phyloP scores from a whole-genome alignment of 768 basidiomycete species.

The Erythrobasidium yunnanense region DNA sequence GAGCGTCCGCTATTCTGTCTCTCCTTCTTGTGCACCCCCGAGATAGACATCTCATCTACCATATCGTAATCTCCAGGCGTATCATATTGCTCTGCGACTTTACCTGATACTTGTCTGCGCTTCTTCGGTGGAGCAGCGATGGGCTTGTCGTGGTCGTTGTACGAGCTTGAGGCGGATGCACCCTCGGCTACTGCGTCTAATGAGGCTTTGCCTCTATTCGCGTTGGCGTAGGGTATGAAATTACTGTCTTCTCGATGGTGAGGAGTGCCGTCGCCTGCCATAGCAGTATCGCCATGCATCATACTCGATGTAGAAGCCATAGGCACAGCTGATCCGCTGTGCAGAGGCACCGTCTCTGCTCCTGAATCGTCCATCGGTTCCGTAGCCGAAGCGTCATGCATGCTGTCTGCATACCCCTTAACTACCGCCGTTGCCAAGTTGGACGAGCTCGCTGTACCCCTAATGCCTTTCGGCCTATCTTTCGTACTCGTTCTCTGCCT shows the following conservation, averaged over 20 bases:
- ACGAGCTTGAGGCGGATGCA: neutral
- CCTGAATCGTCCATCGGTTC: too few species aligned
- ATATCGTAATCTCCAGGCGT: neutral
- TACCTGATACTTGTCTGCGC: neutral
- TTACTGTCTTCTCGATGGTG: neutral
- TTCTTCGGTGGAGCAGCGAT: neutral
- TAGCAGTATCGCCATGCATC: neutral
- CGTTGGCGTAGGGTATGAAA: conserved; percentile 18
- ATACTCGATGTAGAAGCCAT: neutral
- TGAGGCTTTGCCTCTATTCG: neutral
- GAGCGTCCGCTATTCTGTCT: neutral
- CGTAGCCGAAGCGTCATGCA: too few species aligned
- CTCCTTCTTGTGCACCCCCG: neutral
- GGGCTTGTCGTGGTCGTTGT: neutral
- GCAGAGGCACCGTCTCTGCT: too few species aligned
- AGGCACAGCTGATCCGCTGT: too few species aligned
- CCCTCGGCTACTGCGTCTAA: conserved; percentile 4
- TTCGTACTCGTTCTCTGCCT: neutral
- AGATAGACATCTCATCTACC: neutral
- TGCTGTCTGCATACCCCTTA: too few species aligned
- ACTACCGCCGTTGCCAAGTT: too few species aligned
- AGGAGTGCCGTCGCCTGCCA: neutral
- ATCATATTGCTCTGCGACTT: neutral
- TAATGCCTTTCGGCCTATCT: too few species aligned
- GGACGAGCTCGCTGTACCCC: too few species aligned